Conservation (phyloP, 1,284 basidiomycete genomes). For the Mycosarcoma mackinlayi region DNA sequence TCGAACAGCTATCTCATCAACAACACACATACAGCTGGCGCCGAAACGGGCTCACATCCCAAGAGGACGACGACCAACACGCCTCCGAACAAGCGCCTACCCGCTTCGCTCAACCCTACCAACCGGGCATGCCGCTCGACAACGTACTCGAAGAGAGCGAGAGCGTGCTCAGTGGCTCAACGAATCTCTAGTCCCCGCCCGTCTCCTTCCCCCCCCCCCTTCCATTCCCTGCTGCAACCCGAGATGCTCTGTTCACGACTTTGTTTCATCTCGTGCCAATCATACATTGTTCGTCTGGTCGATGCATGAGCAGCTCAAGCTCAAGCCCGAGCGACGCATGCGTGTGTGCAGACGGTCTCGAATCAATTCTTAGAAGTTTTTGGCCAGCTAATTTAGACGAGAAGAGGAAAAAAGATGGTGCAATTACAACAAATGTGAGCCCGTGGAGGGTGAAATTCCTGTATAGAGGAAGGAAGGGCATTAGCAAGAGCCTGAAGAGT, state of each 20-base stretch:
- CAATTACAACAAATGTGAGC: too few species aligned
- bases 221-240: too few species aligned
- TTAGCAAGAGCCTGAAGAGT: constrained; percentile 1
- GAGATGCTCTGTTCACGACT: too few species aligned
- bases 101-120: constrained; percentile 51
- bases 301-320: too few species aligned
- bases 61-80: constrained; percentile 20
- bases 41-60: neutral
- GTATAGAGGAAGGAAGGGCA: constrained; percentile 1
- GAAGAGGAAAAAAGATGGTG: constrained; percentile 1
- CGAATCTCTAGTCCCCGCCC: constrained; percentile 7
- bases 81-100: constrained; percentile 11
- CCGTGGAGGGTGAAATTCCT: too few species aligned
- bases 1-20: constrained; percentile 6
- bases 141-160: constrained; percentile 61
- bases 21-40: neutral
- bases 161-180: constrained; percentile 47
- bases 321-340: too few species aligned
- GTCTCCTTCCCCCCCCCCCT: too few species aligned
- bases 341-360: too few species aligned
- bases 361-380: too few species aligned
- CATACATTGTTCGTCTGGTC: too few species aligned
- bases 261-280: too few species aligned
- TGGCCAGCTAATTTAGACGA: too few species aligned
- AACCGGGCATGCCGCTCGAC: constrained; percentile 61